These are phyloP conservation scores for Aureobasidium melanogenum DNA, from an alignment of 2,329 filamentous ascomycete genomes.

Conservation along the genomic window DNA sequence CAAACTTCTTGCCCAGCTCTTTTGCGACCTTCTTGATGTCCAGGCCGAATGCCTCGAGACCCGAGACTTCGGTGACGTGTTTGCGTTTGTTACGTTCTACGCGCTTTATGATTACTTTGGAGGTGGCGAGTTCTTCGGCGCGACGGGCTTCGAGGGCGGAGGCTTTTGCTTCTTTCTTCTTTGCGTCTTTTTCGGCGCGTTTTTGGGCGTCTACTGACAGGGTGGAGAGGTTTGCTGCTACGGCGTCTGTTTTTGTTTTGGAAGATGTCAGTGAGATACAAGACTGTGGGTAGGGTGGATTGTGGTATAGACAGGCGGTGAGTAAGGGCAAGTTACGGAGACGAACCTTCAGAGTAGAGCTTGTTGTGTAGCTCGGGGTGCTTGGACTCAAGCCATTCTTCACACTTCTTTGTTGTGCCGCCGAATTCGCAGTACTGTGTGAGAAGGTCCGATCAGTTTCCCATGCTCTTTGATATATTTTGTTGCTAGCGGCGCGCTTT, in stretches of 20 bases:
- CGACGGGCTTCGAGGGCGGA: constrained; percentile 78
- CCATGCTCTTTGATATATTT: not conserved
- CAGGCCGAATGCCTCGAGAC: constrained; percentile 80
- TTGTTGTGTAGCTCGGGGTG: constrained; percentile 64
- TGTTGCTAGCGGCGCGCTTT: constrained; percentile 15
- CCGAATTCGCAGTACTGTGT: constrained; percentile 95
- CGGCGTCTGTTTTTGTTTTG: constrained; percentile 43
- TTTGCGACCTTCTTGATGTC: constrained; percentile 89
- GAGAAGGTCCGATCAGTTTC: constrained; percentile 1
- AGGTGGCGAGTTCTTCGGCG: constrained; percentile 70
- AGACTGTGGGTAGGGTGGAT: no score
- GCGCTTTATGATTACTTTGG: constrained; percentile 83
- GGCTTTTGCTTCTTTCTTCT: constrained; percentile 94
- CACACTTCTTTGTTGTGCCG: constrained; percentile 91
- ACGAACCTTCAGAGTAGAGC: constrained; percentile 75
- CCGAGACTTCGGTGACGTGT: constrained; percentile 85
- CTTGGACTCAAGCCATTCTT: constrained; percentile 80
- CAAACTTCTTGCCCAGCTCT: constrained; percentile 97
- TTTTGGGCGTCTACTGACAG: constrained; percentile 88
- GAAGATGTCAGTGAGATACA: no score
- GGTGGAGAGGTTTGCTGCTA: constrained; percentile 74
- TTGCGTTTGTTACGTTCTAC: constrained; percentile 98
- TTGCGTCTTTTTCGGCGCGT: constrained; percentile 88
- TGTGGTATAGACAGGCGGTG: not conserved
- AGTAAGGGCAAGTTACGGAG: not conserved